Evolutionary conservation across 371 early-diverging fungal species (phyloP).

Genomic region (Rhizomucor miehei): DNA sequence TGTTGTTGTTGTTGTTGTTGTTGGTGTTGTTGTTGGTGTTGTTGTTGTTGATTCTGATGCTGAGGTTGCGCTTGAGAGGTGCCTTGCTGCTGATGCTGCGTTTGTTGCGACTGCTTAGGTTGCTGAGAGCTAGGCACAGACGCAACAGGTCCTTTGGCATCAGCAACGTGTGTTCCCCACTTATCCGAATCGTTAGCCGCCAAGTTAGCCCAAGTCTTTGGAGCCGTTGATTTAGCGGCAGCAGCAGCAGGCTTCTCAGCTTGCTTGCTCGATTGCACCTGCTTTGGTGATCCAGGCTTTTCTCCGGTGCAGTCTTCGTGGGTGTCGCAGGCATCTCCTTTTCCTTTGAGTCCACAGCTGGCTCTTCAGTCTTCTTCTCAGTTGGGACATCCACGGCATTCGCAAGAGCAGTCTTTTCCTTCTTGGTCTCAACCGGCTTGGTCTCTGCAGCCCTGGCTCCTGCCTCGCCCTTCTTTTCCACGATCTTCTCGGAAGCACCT

Average conservation of each 20-base stretch:
- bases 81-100: conserved; percentile 4
- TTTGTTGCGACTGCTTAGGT: conserved; percentile 6
- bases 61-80: not conserved
- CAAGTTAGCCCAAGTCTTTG: conserved; percentile 49
- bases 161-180: conserved; percentile 33
- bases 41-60: conserved; percentile 8
- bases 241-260: conserved; percentile 13
- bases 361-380: not conserved
- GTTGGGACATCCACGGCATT: not conserved
- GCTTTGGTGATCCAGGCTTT: not conserved
- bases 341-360: not conserved
- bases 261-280: conserved; percentile 14
- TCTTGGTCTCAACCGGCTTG: not conserved
- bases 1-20: conserved; percentile 8
- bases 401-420: not conserved
- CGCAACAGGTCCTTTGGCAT: conserved; percentile 29
- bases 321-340: conserved; percentile 5
- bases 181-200: conserved; percentile 36
- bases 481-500: not conserved
- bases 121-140: conserved; percentile 8
- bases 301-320: conserved; percentile 19
- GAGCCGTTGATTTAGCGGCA: conserved; percentile 14
- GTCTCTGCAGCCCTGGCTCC: not conserved
- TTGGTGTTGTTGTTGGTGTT: conserved; percentile 6
- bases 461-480: not conserved